Evolutionary conservation across 108 stramenopile genomes (phyloP).

Genomic region (Parietichytrium sp.): DNA sequence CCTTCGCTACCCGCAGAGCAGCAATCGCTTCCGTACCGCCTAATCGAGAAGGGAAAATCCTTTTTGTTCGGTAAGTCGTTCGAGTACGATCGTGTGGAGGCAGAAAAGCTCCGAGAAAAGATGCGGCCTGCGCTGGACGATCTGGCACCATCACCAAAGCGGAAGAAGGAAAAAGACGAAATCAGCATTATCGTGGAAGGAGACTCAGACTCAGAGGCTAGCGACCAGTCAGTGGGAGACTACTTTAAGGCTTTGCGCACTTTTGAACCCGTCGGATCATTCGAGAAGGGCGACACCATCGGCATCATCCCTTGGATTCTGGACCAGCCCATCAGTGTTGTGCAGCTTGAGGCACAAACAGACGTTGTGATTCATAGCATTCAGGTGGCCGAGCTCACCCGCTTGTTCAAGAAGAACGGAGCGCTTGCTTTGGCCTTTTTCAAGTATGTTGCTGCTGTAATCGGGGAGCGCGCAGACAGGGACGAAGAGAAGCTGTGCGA

Average conservation of each 20-base stretch:
- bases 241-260: neutral
- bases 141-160: neutral
- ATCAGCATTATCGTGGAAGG: neutral
- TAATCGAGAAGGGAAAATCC: neutral
- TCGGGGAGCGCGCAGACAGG: slow-evolving; percentile 21
- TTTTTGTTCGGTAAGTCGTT: neutral
- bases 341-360: slow-evolving; percentile 14
- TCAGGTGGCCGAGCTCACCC: neutral
- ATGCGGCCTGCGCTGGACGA: neutral
- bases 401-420: neutral
- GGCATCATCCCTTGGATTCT: slow-evolving; percentile 33
- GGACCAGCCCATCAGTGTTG: neutral
- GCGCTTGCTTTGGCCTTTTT: slow-evolving; percentile 31
- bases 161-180: no score
- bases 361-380: slow-evolving; percentile 5
- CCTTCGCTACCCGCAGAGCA: slow-evolving; percentile 6
- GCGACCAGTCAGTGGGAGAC: neutral
- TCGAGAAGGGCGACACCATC: slow-evolving; percentile 9
- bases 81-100: neutral
- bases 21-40: neutral
- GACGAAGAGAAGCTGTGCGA: slow-evolving; percentile 18
- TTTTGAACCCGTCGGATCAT: slow-evolving; percentile 1
- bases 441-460: slow-evolving; percentile 8
- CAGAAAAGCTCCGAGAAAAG: neutral
- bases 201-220: neutral